Percentiles rank a stretch among this genome's conserved stretches.
Conservation (phyloP, 2,329 filamentous ascomycete genomes). For the Cytospora piceicola region DNA sequence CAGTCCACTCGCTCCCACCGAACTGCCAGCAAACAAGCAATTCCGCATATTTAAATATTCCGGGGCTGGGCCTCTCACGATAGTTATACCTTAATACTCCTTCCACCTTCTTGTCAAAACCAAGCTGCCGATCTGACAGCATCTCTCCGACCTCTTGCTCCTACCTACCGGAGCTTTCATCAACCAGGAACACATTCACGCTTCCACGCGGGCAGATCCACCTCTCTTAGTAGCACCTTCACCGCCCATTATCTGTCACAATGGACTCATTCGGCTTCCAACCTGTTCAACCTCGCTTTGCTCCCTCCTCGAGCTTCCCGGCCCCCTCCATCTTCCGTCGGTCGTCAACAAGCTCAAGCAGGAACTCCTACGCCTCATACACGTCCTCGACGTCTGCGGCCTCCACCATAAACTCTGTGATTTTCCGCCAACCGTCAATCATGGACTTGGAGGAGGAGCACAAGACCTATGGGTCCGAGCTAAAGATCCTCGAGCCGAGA, state of each 20-base stretch:
- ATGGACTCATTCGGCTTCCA: constrained; percentile 57
- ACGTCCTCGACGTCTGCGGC: constrained; percentile 49
- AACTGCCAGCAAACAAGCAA: constrained; percentile 9
- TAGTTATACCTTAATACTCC: constrained; percentile 16
- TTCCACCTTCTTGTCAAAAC: background rate
- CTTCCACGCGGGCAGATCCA: background rate
- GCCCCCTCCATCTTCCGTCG: constrained; percentile 51
- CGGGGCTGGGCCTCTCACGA: constrained; percentile 31
- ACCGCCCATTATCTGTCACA: constrained; percentile 33
- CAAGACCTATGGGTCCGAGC: constrained; percentile 54
- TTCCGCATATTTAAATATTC: constrained; percentile 17
- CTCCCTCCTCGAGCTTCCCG: constrained; percentile 37
- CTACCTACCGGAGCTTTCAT: background rate
- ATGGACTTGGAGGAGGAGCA: constrained; percentile 62
- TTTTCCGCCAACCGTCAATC: constrained; percentile 61
- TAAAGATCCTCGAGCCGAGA: constrained; percentile 63
- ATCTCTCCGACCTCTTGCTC: background rate
- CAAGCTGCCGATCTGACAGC: background rate
- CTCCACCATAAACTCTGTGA: constrained; percentile 61
- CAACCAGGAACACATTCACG: background rate
- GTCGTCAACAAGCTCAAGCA: constrained; percentile 51
- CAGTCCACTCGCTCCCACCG: constrained; percentile 25
- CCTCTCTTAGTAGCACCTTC: constrained; percentile 20
- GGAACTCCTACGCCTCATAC: constrained; percentile 49
- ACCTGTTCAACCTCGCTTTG: constrained; percentile 55